Conservation (phyloP, 1,284 basidiomycete genomes). For the Calocybe gambosa region DNA sequence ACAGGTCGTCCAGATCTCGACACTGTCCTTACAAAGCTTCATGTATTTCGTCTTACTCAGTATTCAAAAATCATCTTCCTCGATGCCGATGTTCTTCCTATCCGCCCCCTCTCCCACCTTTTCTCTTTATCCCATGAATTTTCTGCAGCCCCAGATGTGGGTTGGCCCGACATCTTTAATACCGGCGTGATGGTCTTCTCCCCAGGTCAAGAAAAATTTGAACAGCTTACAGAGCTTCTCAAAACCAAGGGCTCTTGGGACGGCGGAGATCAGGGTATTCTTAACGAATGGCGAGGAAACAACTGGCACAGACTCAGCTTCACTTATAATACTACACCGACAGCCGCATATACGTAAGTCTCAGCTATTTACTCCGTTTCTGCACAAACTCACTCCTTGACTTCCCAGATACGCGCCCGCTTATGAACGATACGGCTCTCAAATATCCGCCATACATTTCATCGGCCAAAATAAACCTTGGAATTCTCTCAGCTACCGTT, state of each 20-base stretch:
- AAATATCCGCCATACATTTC: constrained; percentile 90
- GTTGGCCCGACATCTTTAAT: constrained; percentile 99
- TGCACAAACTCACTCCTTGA: constrained; percentile 21
- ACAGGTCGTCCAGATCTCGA: constrained; percentile 89
- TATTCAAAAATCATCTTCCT: constrained; percentile 91
- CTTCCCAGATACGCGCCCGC: constrained; percentile 83
- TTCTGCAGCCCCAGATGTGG: constrained; percentile 90
- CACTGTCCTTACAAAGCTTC: constrained; percentile 91
- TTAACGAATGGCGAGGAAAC: constrained; percentile 89
- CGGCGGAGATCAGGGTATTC: constrained; percentile 92
- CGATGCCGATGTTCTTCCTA: constrained; percentile 92
- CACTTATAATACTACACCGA: constrained; percentile 96
- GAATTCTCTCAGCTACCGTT: constrained; percentile 64
- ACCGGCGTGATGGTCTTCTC: constrained; percentile 89
- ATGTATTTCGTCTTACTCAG: constrained; percentile 85
- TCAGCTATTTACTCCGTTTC: constrained; percentile 20
- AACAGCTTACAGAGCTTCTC: constrained; percentile 63
- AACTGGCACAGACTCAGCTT: constrained; percentile 92
- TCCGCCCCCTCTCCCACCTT: constrained; percentile 84
- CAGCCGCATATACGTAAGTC: constrained; percentile 93
- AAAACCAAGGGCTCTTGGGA: constrained; percentile 87
- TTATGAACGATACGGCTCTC: constrained; percentile 85
- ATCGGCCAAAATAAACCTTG: constrained; percentile 95
- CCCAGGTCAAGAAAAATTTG: constrained; percentile 80
- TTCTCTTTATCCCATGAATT: constrained; percentile 73